Evolutionary conservation across 805 yeast genomes (phyloP), one percentile per base, ranked within the genome.

Genomic region (Ogataea parapolymorpha): DNA sequence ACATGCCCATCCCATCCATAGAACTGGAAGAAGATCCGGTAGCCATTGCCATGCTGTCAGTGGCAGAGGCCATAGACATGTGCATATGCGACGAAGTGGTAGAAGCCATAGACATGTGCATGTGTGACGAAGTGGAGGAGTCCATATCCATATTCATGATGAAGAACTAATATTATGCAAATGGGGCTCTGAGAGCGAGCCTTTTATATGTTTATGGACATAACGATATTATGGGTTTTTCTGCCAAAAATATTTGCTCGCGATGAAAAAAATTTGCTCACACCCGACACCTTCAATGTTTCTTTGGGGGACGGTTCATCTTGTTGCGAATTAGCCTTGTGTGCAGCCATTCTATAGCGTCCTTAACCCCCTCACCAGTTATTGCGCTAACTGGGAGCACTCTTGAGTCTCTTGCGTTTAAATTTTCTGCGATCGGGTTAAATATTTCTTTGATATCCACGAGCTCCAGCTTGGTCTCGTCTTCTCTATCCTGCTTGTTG

Each of bases 341-440:
- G 32, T 78, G 77, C 35, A 91, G 62, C 99, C 99, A 91, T 34
- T 88, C 95, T 34, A 89, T 78, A 6, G 96, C 85, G 44, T 88
- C 96, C 38, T 71, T 71, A 3, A 91, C 79, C 1, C 98, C 98
- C 15, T 85, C 86, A 17, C 88, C 85, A 23, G 74, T 85, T 30
- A 83, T 67, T 11, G 96, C 97, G 56, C 93, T 82, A 3, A 91
- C 82, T 0, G 98, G 96, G 43, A 93, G 68, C 23, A 91, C 91
- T 45, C 95, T 74, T 49, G 89, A 80, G 59, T 91, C 99, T 29
- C 96, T 77, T 0, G 98, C 99, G 55, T 85, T 84, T 55, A 91
- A 66, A 55, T 82, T 79, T 70, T 85, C 82, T 37, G 96, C 85
- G 55, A 85, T 77, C 58, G 82, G 72, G 68, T 93, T 79, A 72